Evolutionary conservation across 2,329 filamentous ascomycete genomes (phyloP).

Genomic region (Fusarium phyllophilum): DNA sequence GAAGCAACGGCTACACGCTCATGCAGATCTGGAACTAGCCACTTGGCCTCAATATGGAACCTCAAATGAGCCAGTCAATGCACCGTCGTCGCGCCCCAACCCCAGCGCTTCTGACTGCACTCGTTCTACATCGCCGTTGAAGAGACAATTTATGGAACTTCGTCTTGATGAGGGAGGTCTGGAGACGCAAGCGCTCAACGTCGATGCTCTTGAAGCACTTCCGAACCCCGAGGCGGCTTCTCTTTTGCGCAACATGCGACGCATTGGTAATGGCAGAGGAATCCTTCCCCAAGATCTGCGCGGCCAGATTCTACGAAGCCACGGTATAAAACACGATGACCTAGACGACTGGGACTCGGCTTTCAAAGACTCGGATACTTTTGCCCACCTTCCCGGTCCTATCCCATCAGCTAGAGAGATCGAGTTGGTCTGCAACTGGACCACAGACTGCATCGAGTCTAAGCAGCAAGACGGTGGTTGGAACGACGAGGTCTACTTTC

Average conservation of each 20-base stretch:
- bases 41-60: neutral
- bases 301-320: fast-evolving
- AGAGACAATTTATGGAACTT: neutral
- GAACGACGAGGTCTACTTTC: neutral
- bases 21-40: neutral
- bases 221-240: neutral
- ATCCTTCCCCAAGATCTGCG: neutral
- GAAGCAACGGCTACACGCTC: neutral
- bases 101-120: fast-evolving
- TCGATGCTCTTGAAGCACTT: neutral
- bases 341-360: neutral
- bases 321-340: neutral
- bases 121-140: neutral
- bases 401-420: neutral
- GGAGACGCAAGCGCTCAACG: neutral
- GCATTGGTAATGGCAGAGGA: neutral
- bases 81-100: neutral
- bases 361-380: neutral
- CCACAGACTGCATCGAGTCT: neutral
- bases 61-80: fast-evolving
- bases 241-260: neutral
- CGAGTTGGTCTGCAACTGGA: neutral
- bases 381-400: neutral
- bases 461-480: neutral
- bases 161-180: neutral